Evolutionary conservation across 192 early-diverging fungal genomes (phyloP).

Genomic region (Phlyctochytrium planicorne): DNA sequence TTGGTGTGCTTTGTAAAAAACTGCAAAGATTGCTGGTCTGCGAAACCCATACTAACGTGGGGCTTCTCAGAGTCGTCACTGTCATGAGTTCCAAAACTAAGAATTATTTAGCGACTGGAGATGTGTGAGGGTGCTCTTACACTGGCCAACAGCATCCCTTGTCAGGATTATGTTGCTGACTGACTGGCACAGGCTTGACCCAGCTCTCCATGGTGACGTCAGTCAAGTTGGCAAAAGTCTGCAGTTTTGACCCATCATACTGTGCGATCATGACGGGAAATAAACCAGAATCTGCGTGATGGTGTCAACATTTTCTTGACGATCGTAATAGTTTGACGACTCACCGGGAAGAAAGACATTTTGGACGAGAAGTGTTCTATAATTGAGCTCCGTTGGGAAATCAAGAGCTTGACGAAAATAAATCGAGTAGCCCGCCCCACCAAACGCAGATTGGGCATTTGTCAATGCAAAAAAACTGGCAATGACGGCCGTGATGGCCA

Average conservation of each 20-base stretch:
- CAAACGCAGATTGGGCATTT: background rate
- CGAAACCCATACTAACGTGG: background rate
- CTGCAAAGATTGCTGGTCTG: background rate
- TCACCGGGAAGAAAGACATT: too few relatives aligned
- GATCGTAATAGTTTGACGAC: too few relatives aligned
- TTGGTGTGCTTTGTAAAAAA: background rate
- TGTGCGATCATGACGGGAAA: background rate
- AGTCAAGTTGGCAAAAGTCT: background rate
- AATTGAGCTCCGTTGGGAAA: background rate
- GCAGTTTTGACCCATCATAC: background rate
- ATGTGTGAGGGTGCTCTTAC: conserved; percentile 1
- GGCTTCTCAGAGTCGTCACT: background rate
- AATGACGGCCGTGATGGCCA: background rate
- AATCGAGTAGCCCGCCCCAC: background rate
- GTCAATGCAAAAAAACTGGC: too few relatives aligned
- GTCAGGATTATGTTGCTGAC: background rate
- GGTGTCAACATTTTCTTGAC: too few relatives aligned
- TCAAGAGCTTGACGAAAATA: background rate
- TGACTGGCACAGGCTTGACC: background rate
- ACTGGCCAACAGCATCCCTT: conserved; percentile 19
- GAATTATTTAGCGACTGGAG: background rate
- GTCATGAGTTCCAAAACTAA: background rate
- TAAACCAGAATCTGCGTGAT: background rate
- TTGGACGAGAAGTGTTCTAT: background rate
- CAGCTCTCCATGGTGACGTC: background rate